Conservation (phyloP, 1,284 basidiomycete genomes). For the Ceratorhiza oryzae-sativae region DNA sequence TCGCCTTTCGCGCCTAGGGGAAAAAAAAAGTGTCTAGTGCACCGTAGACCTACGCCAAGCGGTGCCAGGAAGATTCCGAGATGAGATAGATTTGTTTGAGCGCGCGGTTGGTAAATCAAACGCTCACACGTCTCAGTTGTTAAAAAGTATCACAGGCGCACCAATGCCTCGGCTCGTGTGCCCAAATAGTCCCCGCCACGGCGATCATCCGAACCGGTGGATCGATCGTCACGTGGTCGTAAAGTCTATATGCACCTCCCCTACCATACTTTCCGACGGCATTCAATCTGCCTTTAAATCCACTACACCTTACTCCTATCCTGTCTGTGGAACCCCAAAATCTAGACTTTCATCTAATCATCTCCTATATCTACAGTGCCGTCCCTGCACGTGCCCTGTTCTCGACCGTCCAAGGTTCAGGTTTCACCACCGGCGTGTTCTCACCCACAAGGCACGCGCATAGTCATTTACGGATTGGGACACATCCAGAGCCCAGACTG, state of each 20-base stretch:
- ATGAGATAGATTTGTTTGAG: too few species aligned
- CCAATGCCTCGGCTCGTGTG: not conserved
- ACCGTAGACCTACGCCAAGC: too few species aligned
- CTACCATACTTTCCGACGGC: too few species aligned
- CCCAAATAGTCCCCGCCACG: constrained; percentile 6
- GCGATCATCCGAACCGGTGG: not conserved
- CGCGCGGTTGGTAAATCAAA: too few species aligned
- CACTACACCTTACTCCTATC: too few species aligned
- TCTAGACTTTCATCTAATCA: not conserved
- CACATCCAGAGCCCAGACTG: not conserved
- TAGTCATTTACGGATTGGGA: not conserved
- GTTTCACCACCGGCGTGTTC: constrained; percentile 1
- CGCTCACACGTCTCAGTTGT: too few species aligned
- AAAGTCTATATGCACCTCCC: not conserved
- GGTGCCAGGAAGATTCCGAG: not conserved
- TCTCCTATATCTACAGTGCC: not conserved
- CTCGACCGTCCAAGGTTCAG: not conserved
- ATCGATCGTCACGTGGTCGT: not conserved
- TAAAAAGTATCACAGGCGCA: too few species aligned
- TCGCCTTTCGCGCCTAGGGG: too few species aligned
- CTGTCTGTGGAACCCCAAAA: not conserved
- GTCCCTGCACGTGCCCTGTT: not conserved
- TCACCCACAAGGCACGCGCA: constrained; percentile 6
- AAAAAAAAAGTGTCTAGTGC: too few species aligned
- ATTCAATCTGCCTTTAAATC: too few species aligned